Base-by-base conservation (phyloP, 106 monocot genomes). In the Dendrobium catenatum region DNA sequence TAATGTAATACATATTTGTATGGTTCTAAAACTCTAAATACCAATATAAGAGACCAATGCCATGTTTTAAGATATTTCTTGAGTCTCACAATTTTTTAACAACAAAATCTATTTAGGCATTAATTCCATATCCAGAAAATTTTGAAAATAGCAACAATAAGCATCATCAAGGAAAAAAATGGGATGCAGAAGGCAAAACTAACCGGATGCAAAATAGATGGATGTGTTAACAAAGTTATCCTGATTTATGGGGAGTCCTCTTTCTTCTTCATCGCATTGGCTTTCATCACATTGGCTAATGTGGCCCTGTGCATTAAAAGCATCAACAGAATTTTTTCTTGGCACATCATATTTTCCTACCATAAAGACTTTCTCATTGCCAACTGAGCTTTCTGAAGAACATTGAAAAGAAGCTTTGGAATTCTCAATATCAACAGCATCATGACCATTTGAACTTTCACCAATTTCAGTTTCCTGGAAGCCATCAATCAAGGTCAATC, bases 301-400 rank as follows among this genome's bases (percentile, higher is more conserved):
- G 68, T 74, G 48, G 22, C 68, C 81, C 42, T 79, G 42, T 24
- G 76, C 41, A 73, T 27, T 55, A 76, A 11, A 31, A 79, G 41
- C 18, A 80, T 27, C 29, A 82, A 18, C 17, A 24, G 48, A 81
- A 78, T 73, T 29, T 73, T 77, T 73, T 68, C 41, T 83, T 37
- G 31, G 68, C 1, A 33, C 27, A 9, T 82, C 41, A 55, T n/a
- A 42, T 46, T 83, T 82, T 56, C 37, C 70, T 9, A 56, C 75
- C 18, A 4, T 19, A 31, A 48, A 77, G 10, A 59, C 51, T 74
- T 87, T 90, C 13, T 82, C 70, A 80, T 90, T 85, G 29, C 85
- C 88, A 82, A 91, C 58, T 9, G 94, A 94, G 82, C 91, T 91
- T 79, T 91, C 87, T 54, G 91, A 90, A 80, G 82, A 79, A 82